Evolutionary conservation across 805 yeast genomes (phyloP), one percentile per base, ranked within the genome.

Genomic region (Metschnikowia arizonensis): DNA sequence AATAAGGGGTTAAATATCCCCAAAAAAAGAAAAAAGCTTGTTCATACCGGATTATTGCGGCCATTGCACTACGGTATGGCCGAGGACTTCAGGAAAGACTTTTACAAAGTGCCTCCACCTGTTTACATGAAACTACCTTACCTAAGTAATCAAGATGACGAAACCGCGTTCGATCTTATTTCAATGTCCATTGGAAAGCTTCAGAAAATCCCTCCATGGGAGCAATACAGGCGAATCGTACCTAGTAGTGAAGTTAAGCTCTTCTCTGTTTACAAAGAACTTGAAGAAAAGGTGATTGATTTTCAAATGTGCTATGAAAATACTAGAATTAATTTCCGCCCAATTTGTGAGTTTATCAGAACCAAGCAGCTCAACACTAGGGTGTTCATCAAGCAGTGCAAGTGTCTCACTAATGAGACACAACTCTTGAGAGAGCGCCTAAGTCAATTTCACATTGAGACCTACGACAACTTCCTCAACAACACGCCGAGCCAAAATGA

Each of bases 351-450:
- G 19, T 25, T 31, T n/a, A 34, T 45, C 14, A 23, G 38, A n/a
- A 21, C 30, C 14, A 48, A 48, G 37, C 48, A 42, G 32, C 26
- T 21, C 3, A 45, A 18, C 7, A 45, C 47, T 4, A 28, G 40
- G 5, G 43, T 42, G 8, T 48, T 48, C 17, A 32, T 45, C 29
- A 41, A 36, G 15, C 42, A 42, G 42, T 41, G 47, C 6, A 39
- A 32, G 2, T 31, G 32, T 4, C 37, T 39, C 15, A 17, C 24
- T 4, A 42, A 17, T n/a, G 39, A 45, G 41, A 26, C 40, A 3
- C 43, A 39, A 8, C 35, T n/a, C 9, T 28, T 37, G 32, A 18
- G 18, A 29, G 15, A 26, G 25, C 33, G 24, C 18, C 33, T 37
- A 18, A n/a, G 33, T 23, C 32, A 28, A 7, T 26, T 37, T 19